A percentile compares a stretch with the other conserved stretches of the same genome.
These are phyloP conservation scores for Sordariomycetes sp. DNA, from an alignment of 2,329 filamentous ascomycete species.

Conservation along the genomic window DNA sequence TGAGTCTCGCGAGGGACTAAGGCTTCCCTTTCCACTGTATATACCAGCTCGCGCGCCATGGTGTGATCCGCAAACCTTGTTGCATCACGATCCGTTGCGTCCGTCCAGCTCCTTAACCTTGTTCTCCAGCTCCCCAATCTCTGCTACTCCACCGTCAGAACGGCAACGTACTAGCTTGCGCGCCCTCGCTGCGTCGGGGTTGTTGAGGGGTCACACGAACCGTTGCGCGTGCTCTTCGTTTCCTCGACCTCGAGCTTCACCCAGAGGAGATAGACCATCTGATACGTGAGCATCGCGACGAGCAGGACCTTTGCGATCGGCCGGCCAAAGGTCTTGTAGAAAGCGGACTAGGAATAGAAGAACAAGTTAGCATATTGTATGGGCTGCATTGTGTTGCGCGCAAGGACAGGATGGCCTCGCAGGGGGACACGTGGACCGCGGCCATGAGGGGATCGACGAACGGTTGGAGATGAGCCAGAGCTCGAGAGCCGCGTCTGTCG, in stretches of 20 bases:
- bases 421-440: too few species aligned
- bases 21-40: background rate
- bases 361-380: background rate
- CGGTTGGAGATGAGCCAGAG: background rate
- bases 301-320: constrained; percentile 66
- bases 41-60: background rate
- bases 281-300: constrained; percentile 67
- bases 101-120: background rate
- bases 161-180: background rate
- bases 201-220: background rate
- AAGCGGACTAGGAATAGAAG: constrained; percentile 35
- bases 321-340: constrained; percentile 66
- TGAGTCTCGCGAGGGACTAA: background rate
- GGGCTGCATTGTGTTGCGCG: background rate
- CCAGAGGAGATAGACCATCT: constrained; percentile 67
- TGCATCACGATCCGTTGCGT: background rate
- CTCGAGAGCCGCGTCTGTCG: background rate
- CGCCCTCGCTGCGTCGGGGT: background rate
- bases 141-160: background rate
- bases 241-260: constrained; percentile 64
- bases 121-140: constrained; percentile 1
- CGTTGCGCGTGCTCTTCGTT: constrained; percentile 17
- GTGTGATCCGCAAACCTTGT: background rate
- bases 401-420: too few species aligned
- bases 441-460: background rate